Base-by-base conservation (phyloP, 2,329 filamentous ascomycete species). In the Lachnellula occidentalis region DNA sequence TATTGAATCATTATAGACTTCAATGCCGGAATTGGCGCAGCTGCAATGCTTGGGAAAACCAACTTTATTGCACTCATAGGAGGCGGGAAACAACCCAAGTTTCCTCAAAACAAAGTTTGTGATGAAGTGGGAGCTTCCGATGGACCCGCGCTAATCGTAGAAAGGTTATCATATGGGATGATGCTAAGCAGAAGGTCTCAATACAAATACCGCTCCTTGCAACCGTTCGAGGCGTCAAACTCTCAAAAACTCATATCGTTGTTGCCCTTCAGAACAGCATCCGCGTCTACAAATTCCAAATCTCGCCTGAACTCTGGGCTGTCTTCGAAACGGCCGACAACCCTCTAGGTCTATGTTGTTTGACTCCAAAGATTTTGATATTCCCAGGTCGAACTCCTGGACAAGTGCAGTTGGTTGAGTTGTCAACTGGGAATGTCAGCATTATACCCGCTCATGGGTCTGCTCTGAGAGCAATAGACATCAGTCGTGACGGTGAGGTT, bases 361-460 rank as follows among this genome's bases (percentile, higher is more conserved):
- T 97, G 19, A 87, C 87, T 1, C 77, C 85, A 37, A 85, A 85
- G 61, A 77, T 85, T 36, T 76, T 96, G 6, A 89, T 87, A 0
- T 94, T 97, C 59, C 92, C 92, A 0, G 92, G 92, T n/a, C 81
- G 90, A 50, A 92, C 88, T 1, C 74, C 83, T 0, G 94, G 94
- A 12, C 94, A 99, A 66, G 86, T 97, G 27, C 92, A 96, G 69
- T 75, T 97, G 1, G 87, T 96, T 50, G 85, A 95, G 64, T 73
- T 95, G 11, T 76, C 78, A 17, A 90, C 85, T 0, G 85, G 85
- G 48, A 92, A 89, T 64, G 90, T 97, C 60, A 95, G 87, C 73
- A 96, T 99, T 69, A 90, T 97, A 56, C 90, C 91, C 1, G 94
- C 92, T 3, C 94, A 99, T 69, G 85, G 86, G 4, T 87, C 87